phyloP scores from a whole-genome alignment of 2,329 filamentous ascomycete genomes.

The Pseudogymnoascus sp. region DNA sequence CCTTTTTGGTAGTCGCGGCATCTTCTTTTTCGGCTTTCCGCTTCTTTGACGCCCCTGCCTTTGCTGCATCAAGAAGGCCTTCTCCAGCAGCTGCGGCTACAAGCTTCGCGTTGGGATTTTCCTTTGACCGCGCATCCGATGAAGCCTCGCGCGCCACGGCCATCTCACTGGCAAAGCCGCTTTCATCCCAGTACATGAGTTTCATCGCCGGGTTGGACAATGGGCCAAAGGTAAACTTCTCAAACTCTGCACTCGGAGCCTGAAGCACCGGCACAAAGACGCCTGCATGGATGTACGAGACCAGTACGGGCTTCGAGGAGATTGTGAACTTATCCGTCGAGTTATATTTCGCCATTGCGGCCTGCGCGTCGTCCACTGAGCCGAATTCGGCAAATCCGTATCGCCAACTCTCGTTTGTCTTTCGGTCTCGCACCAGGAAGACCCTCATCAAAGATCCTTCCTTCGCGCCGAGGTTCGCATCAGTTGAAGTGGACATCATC shows the following conservation, averaged over 20 bases:
- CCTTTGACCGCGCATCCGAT: slow-evolving; percentile 21
- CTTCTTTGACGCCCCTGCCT: slow-evolving; percentile 40
- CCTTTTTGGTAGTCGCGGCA: slow-evolving; percentile 34
- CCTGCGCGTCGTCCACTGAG: slow-evolving; percentile 66
- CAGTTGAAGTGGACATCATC: slow-evolving; percentile 45
- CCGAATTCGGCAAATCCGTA: slow-evolving; percentile 83
- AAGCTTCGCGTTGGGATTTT: slow-evolving; percentile 29
- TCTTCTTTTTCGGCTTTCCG: slow-evolving; percentile 46
- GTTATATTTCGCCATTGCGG: slow-evolving; percentile 64
- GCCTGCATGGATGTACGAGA: slow-evolving; percentile 74
- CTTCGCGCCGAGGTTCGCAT: slow-evolving; percentile 53
- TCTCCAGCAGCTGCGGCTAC: slow-evolving; percentile 34
- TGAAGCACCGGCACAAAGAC: slow-evolving; percentile 72
- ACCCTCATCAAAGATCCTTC: slow-evolving; percentile 70
- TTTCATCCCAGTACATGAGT: slow-evolving; percentile 70
- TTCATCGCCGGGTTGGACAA: slow-evolving; percentile 60
- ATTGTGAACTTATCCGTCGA: slow-evolving; percentile 72
- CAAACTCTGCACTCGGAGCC: slow-evolving; percentile 45
- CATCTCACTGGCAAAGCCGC: slow-evolving; percentile 62
- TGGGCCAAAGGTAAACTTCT: slow-evolving; percentile 61
- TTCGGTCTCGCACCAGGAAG: slow-evolving; percentile 66
- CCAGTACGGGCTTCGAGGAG: slow-evolving; percentile 61
- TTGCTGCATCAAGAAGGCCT: slow-evolving; percentile 29
- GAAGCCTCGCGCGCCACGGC: slow-evolving; percentile 46
- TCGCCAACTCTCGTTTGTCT: slow-evolving; percentile 64